phyloP scores from a whole-genome alignment of 176 grass and related monocot genomes.

The Elymus sibiricus region DNA sequence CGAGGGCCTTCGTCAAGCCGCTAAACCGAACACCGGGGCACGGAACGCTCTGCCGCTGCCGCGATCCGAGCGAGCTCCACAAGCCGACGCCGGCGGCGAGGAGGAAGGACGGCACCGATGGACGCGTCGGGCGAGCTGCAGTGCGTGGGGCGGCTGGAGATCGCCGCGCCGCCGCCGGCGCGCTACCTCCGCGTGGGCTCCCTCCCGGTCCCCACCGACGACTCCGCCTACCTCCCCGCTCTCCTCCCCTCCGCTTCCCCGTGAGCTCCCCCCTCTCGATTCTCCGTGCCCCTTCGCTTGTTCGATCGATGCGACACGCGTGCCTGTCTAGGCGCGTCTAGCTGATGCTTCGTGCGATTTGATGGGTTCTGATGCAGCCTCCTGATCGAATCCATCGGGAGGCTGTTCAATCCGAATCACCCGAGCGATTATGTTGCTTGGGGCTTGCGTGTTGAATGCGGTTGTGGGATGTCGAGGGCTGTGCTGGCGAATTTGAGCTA shows the following conservation, averaged over 20 bases:
- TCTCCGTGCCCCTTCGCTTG: background rate
- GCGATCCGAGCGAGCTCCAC: conserved; percentile 10
- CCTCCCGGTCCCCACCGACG: conserved; percentile 89
- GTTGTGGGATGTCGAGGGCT: background rate
- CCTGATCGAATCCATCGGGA: background rate
- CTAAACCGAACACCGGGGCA: too few species aligned
- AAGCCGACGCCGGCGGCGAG: background rate
- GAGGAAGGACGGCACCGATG: conserved; percentile 33
- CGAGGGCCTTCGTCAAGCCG: conserved; percentile 6
- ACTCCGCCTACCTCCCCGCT: conserved; percentile 57
- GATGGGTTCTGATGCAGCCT: conserved; percentile 2
- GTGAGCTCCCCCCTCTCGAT: conserved; percentile 23
- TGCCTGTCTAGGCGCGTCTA: background rate
- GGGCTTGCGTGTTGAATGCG: background rate
- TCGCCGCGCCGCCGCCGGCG: conserved; percentile 69
- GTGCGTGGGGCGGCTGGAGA: conserved; percentile 91
- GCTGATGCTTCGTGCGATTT: background rate
- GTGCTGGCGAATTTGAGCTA: background rate
- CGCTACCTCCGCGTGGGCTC: conserved; percentile 84
- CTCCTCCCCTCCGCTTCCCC: conserved; percentile 66
- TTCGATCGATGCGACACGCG: background rate
- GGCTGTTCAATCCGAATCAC: background rate
- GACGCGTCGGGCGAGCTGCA: conserved; percentile 64
- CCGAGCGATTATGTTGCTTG: background rate
- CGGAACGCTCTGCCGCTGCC: background rate